Percentiles rank a stretch among this genome's conserved stretches.
Conservation (phyloP, 495 filamentous ascomycete genomes). For the Daldinia vernicosa region DNA sequence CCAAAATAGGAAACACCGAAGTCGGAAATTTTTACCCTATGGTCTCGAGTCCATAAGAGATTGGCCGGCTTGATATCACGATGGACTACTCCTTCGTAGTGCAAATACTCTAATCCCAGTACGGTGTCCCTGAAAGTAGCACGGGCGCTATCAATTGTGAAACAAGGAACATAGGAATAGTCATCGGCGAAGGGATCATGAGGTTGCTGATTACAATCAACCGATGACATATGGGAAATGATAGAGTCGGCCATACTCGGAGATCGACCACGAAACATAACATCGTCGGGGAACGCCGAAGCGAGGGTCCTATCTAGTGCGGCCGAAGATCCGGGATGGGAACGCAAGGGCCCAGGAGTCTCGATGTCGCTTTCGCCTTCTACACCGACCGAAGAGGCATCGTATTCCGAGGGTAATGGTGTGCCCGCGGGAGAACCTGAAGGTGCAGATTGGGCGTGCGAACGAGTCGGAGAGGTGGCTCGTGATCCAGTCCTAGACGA, state of each 20-base stretch:
- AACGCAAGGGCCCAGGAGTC: constrained; percentile 53
- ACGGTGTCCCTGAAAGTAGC: constrained; percentile 92
- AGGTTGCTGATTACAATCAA: constrained; percentile 59
- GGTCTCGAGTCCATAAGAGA: constrained; percentile 83
- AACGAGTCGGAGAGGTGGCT: constrained; percentile 55
- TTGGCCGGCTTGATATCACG: constrained; percentile 99
- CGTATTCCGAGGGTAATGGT: constrained; percentile 56
- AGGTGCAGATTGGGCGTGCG: constrained; percentile 54
- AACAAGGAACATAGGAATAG: constrained; percentile 86
- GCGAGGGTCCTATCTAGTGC: constrained; percentile 81
- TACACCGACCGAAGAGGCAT: constrained; percentile 44
- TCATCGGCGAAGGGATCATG: constrained; percentile 78
- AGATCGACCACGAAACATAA: constrained; percentile 59
- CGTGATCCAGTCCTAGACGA: constrained; percentile 50
- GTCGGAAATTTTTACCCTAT: constrained; percentile 97
- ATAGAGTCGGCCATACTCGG: constrained; percentile 69
- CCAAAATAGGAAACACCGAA: constrained; percentile 98
- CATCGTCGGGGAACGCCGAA: constrained; percentile 71
- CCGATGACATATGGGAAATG: constrained; percentile 67
- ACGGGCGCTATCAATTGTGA: constrained; percentile 86
- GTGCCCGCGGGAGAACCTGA: constrained; percentile 57
- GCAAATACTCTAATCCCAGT: constrained; percentile 91
- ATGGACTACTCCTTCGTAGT: constrained; percentile 96
- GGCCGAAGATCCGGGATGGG: constrained; percentile 59
- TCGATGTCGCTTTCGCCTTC: constrained; percentile 57